Conservation (phyloP, 768 basidiomycete species). For the Amanita jacksonii region DNA sequence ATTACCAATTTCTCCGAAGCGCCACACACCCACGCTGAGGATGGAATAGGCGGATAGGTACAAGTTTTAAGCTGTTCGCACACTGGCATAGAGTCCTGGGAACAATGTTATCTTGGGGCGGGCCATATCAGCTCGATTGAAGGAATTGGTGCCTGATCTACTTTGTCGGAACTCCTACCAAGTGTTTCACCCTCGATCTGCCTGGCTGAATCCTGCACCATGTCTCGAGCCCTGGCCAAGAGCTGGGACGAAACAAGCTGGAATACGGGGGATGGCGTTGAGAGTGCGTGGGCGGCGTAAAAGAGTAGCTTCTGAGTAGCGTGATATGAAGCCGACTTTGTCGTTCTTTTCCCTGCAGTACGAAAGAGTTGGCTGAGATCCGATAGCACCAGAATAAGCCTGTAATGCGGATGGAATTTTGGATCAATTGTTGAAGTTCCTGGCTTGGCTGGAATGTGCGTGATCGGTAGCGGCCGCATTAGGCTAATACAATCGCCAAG, state of each 20-base stretch:
- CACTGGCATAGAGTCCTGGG: too few species aligned
- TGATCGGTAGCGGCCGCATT: constrained; percentile 38
- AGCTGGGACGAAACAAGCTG: constrained; percentile 34
- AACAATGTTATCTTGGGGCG: too few species aligned
- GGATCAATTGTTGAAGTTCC: constrained; percentile 15
- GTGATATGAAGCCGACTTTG: constrained; percentile 21
- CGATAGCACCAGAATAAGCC: constrained; percentile 40
- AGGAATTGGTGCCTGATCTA: too few species aligned
- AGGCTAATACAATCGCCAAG: constrained; percentile 46
- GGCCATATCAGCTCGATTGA: too few species aligned
- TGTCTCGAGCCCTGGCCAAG: constrained; percentile 15
- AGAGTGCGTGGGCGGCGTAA: constrained; percentile 54
- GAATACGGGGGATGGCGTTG: constrained; percentile 35
- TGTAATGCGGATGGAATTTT: constrained; percentile 29
- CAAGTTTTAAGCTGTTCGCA: too few species aligned
- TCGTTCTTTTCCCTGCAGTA: not conserved
- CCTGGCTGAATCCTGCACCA: constrained; percentile 13
- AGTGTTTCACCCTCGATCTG: too few species aligned
- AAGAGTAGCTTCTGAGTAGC: constrained; percentile 55
- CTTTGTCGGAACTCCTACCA: too few species aligned
- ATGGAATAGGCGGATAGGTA: too few species aligned
- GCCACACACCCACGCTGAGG: too few species aligned
- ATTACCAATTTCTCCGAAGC: too few species aligned
- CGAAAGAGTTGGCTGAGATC: constrained; percentile 40
- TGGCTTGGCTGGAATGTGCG: constrained; percentile 12